Evolutionary conservation across 352 stramenopile genomes (phyloP), one percentile per base, ranked within the genome.

Genomic region (Phytophthora agathidicida): DNA sequence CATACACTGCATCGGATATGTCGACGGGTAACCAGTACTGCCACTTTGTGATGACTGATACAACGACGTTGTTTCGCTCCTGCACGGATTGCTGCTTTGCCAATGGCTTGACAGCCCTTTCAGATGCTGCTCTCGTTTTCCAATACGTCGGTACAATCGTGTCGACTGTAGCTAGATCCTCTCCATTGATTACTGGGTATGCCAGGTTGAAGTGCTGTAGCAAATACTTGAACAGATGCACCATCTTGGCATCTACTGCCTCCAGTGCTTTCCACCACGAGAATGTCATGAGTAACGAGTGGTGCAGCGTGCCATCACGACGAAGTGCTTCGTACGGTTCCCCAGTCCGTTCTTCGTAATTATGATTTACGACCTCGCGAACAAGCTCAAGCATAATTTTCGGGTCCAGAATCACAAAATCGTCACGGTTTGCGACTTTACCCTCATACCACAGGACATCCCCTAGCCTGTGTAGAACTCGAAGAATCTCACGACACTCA

Each of bases 371-470:
- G 3, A 71, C 43, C 6, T 71, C 26, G 1, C 47, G 36, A 1
- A 71, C 33, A 13, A 71, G 14, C 8, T 71, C 48, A 6, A 71
- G 43, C 39, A 71, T 49, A n/a, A 67, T 14, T 0, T 13, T 42
- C 7, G 42, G 62, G 31, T 56, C 45, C 7, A 67, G 19, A 32
- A 67, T 59, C 4, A 71, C 24, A 0, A 26, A 14, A 1, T 60
- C 2, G n/a, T n/a, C n/a, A n/a, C n/a, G n/a, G n/a, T n/a, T n/a
- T n/a, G n/a, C n/a, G 10, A 7, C 28, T 4, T 30, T 13, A 14
- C 49, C 24, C 28, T 71, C 38, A 7, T 60, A 71, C 61, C 55
- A 71, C 14, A 62, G 24, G 3, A 71, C n/a, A 19, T 71, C 48
- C 0, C 61, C 55, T 1, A 71, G 7, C 6, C 48, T 16, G 22